Conservation (phyloP, 805 yeast genomes). For the Candida stauntonica region DNA sequence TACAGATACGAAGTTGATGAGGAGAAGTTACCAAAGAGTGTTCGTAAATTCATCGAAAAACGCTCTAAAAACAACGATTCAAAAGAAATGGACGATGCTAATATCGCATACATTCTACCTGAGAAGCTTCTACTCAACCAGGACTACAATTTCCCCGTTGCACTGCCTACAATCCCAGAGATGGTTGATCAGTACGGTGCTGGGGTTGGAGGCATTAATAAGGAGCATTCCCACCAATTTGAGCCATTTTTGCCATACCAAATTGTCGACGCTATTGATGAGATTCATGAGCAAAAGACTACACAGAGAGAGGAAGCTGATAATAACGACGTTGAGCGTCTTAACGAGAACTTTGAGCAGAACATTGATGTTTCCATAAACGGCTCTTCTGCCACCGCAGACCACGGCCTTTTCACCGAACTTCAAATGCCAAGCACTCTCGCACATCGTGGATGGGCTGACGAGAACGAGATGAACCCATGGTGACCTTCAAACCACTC, state of each 20-base stretch:
- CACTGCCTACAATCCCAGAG: constrained; percentile 68
- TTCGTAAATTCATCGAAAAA: constrained; percentile 18
- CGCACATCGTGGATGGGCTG: constrained; percentile 52
- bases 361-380: constrained; percentile 14
- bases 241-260: constrained; percentile 73
- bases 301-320: constrained; percentile 23
- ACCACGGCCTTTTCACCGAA: constrained; percentile 46
- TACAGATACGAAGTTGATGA: constrained; percentile 87
- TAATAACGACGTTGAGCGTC: constrained; percentile 14
- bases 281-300: constrained; percentile 45
- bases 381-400: constrained; percentile 26
- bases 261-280: constrained; percentile 69
- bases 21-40: constrained; percentile 45
- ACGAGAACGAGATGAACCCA: constrained; percentile 57
- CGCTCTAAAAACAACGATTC: constrained; percentile 12
- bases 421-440: constrained; percentile 45
- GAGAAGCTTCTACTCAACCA: constrained; percentile 39
- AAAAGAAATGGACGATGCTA: constrained; percentile 9
- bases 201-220: constrained; percentile 59
- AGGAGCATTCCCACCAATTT: constrained; percentile 47
- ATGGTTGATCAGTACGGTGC: constrained; percentile 73
- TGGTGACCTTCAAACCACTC: too few relatives aligned
- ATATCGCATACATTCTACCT: constrained; percentile 15
- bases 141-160: constrained; percentile 18
- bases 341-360: constrained; percentile 15